phyloP scores from a whole-genome alignment of 2,329 filamentous ascomycete species.

The Fonsecaea erecta region DNA sequence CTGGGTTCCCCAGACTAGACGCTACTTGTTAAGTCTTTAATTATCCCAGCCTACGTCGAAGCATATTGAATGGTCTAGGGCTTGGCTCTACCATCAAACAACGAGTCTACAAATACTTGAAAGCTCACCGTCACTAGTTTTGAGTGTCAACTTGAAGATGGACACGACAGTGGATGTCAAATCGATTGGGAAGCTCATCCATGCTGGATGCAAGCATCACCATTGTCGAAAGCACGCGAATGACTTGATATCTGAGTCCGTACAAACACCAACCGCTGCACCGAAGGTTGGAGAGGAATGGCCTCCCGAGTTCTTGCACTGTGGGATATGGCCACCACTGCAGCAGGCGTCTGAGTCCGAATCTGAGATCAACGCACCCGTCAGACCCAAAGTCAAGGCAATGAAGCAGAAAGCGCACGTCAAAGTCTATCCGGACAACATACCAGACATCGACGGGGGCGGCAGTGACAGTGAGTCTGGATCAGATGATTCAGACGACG shows the following conservation, averaged over 20 bases:
- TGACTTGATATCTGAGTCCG: background rate
- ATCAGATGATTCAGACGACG: background rate
- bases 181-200: constrained; percentile 23
- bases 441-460: constrained; percentile 12
- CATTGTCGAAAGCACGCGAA: constrained; percentile 10
- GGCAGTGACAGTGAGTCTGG: constrained; percentile 1
- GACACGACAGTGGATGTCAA: constrained; percentile 20
- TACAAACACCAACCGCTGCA: background rate
- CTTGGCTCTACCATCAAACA: background rate
- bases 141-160: constrained; percentile 1
- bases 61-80: background rate
- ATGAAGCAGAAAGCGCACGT: background rate
- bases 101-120: background rate
- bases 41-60: background rate
- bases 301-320: constrained; percentile 23
- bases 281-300: background rate
- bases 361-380: background rate
- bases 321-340: constrained; percentile 22
- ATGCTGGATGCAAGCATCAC: constrained; percentile 16
- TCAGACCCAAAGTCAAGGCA: background rate
- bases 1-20: background rate
- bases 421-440: background rate
- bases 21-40: background rate
- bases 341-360: background rate
- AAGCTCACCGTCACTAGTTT: background rate